Base-by-base conservation (phyloP, 202 grass and related monocot genomes). In the Setaria viridis region DNA sequence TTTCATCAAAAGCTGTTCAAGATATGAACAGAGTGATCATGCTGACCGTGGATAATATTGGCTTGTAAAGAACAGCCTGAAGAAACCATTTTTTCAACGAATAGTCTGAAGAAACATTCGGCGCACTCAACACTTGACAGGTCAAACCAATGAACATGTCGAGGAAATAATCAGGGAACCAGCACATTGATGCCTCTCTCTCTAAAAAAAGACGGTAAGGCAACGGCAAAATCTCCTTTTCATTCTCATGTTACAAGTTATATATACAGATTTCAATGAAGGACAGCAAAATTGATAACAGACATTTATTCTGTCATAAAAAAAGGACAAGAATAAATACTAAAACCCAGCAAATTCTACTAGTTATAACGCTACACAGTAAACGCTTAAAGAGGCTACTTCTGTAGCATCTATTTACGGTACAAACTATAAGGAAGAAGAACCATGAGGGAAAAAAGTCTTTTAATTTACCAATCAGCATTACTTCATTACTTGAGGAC, bases 381-480 rank as follows among this genome's bases (percentile, higher is more conserved):
- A 86, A 88, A 82, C 73, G 20, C 11, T 62, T 65, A 4, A 90
- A 68, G 48, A 57, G 43, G 20, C 19, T 41, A 72, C 81, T 37
- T 43, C 9, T 88, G 77, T 87, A 79, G 16, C 71, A 51, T 67
- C 76, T 91, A 80, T 91, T 72, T 75, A 89, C 12, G 0, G 35
- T 86, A 80, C 75, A 91, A 83, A 11, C 67, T 80, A 81, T 87
- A 57, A 34, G 67, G 76, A 90, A 20, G 54, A 48, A 43, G 63
- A 77, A 67, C 67, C 57, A 82, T 46, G 30, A 12, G 33, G 56
- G 39, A 70, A 78, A 76, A 67, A 34, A 20, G 57, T 39, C 63
- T 84, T 84, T 82, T 50, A 76, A 48, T 82, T 85, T 66, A 66
- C 34, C 57, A 68, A 59, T 71, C 35, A 68, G 77, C 72, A 84